Base-by-base conservation (phyloP, 2,329 filamentous ascomycete genomes). In the Elsinoe perseae region DNA sequence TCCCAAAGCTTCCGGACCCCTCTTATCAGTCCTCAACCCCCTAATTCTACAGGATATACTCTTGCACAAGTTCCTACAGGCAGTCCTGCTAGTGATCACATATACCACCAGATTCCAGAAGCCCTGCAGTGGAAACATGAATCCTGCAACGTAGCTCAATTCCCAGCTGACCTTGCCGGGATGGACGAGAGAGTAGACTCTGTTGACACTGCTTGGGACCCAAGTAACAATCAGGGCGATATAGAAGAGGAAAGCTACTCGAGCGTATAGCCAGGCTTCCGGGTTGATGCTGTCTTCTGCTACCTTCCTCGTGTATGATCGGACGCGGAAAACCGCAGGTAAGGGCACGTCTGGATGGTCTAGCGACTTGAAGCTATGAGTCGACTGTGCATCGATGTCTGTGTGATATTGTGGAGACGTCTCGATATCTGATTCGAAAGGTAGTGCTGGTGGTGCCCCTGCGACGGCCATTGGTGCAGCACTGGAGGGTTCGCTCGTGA, bases 171-270 rank as follows among this genome's bases (percentile, higher is more conserved):
- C 27, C 10, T 42, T 36, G 1, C 40, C 32, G 2, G 55, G 55
- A 9, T 30, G 5, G 1, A 34, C 55, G 16, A 57, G 32, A 14
- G 55, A 50, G 28, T 57, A 57, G 23, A 57, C 28, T 5, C 55
- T 50, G 21, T 57, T 57, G 21, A 57, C 42, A 34, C 55, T 57
- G 4, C 25, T 32, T 14, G 55, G 55, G 10, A 57, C 42, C 67
- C 75, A 72, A 58, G 73, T 72, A 53, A 76, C 63, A 18, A 74
- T 61, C 44, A 75, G 60, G 6, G 73, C 72, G 42, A 73, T 58
- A 57, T 71, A 70, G 64, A 73, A 70, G 34, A 75, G 58, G 60
- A 71, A 64, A 4, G 70, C 68, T 59, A 70, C 70, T 57, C 72
- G 70, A 50, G 68, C 67, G 61, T 72, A 72, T 14, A 68, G 65